Conservation (phyloP, 2,329 filamentous ascomycete species). For the Trichoderma guizhouense region DNA sequence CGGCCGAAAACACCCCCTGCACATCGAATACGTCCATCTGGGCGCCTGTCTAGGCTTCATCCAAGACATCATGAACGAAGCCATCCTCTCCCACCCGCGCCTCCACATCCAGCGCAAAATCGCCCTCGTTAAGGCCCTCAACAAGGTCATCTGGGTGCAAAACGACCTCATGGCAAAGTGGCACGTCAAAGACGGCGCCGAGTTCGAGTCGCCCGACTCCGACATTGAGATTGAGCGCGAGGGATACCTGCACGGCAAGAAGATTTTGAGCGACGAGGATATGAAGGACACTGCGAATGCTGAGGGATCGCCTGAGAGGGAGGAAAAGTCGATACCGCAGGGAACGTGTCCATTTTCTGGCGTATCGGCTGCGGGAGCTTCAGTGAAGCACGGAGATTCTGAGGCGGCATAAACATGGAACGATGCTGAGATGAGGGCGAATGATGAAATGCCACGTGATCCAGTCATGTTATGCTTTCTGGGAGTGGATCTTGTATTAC, state of each 20-base stretch:
- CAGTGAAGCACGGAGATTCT: background rate
- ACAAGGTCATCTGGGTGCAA: conserved; percentile 84
- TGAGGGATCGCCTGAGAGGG: background rate
- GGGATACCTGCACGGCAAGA: conserved; percentile 62
- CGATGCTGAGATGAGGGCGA: background rate
- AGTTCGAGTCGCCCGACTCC: conserved; percentile 47
- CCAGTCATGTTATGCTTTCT: background rate
- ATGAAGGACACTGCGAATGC: background rate
- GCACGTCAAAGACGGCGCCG: conserved; percentile 68
- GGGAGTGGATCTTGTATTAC: background rate
- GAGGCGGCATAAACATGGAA: background rate
- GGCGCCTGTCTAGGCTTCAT: conserved; percentile 70
- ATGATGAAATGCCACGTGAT: background rate
- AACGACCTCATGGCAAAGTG: conserved; percentile 84
- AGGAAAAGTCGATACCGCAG: background rate
- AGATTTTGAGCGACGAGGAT: conserved; percentile 44
- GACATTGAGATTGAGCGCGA: conserved; percentile 56
- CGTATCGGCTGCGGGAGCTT: background rate
- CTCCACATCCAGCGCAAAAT: conserved; percentile 67
- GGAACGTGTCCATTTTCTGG: conserved; percentile 14
- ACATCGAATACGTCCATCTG: conserved; percentile 79
- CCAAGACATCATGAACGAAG: conserved; percentile 73
- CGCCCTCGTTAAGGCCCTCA: conserved; percentile 69
- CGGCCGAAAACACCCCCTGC: conserved; percentile 66
- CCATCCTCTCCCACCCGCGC: conserved; percentile 67